Base-by-base conservation (phyloP, 1,284 basidiomycete genomes). In the Mycena sp. region DNA sequence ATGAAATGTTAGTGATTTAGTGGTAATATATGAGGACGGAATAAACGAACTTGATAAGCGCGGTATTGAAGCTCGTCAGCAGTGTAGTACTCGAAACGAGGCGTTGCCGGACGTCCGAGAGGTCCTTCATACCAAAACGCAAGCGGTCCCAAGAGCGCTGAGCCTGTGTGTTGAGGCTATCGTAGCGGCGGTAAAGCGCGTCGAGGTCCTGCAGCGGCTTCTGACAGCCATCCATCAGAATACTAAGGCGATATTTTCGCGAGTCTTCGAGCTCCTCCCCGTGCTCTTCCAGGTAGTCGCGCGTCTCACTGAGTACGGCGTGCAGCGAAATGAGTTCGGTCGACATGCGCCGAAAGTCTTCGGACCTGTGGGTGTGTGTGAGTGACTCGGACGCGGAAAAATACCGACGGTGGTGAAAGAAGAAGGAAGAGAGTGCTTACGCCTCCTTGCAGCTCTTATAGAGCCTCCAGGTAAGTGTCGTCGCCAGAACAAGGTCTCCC, bases 111-210 rank as follows among this genome's bases (percentile, higher is more conserved):
- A 64, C 43, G 7, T 59, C 58, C 28, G 63, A 32, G 28, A 64
- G 46, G 48, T 64, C 53, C 37, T 52, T 56, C 35, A 64, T 29
- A 17, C 63, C 63, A 46, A 61, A 64, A 28, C 58, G 58, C 58
- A 64, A 35, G 19, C 63, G 63, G 37, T 64, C 63, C 63, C 63
- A 64, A 23, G 58, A 48, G n/a, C 63, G 52, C 43, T 64, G 63
- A 19, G 48, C 14, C 26, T 61, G 53, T 21, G 63, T 64, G 48
- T 25, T 49, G 25, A 64, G 58, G 29, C 58, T 57, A 4, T 64
- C 53, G 32, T 64, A 64, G 23, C 53, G 45, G 16, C n/a, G 5
- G 23, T 56, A 52, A 19, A 64, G 21, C 35, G 46, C 43, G 16
- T 57, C 26, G 29, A 64, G 63, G 10, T 64, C 63, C n/a, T 49